These are phyloP conservation scores for Zalaria obscura DNA, from an alignment of 2,329 filamentous ascomycete species.

Conservation along the genomic window DNA sequence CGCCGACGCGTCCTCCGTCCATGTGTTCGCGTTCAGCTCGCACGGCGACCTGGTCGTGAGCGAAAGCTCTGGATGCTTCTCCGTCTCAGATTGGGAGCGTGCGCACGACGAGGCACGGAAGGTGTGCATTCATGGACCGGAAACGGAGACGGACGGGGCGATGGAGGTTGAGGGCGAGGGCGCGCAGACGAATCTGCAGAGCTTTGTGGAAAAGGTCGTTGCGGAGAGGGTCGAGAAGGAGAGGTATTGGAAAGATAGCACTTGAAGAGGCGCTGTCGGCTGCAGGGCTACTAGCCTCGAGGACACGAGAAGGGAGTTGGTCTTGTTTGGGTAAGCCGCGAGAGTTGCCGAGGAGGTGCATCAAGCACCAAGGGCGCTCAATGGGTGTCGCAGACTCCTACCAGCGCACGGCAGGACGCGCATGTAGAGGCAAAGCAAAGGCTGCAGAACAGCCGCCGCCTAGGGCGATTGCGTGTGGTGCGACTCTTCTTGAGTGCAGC, in stretches of 20 bases:
- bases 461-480: no score
- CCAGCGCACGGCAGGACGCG: no score
- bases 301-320: no score
- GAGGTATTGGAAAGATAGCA: slow-evolving; percentile 5
- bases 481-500: no score
- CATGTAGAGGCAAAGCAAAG: no score
- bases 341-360: no score
- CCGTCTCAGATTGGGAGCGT: slow-evolving; percentile 59
- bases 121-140: slow-evolving; percentile 43
- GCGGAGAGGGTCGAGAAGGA: slow-evolving; percentile 5
- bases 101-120: slow-evolving; percentile 50
- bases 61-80: slow-evolving; percentile 72
- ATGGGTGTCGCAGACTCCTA: no score
- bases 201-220: slow-evolving; percentile 3
- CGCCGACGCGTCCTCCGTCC: slow-evolving; percentile 52
- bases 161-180: slow-evolving; percentile 19
- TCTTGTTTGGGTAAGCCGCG: no score
- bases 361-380: no score
- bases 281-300: no score
- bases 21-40: slow-evolving; percentile 74
- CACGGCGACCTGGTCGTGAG: slow-evolving; percentile 58
- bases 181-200: neutral
- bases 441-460: no score
- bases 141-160: slow-evolving; percentile 19
- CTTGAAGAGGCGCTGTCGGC: neutral